A percentile compares a stretch with the other conserved stretches of the same genome.
These are phyloP conservation scores for Coemansia sp. DNA, from an alignment of 192 early-diverging fungal species.

Conservation along the genomic window DNA sequence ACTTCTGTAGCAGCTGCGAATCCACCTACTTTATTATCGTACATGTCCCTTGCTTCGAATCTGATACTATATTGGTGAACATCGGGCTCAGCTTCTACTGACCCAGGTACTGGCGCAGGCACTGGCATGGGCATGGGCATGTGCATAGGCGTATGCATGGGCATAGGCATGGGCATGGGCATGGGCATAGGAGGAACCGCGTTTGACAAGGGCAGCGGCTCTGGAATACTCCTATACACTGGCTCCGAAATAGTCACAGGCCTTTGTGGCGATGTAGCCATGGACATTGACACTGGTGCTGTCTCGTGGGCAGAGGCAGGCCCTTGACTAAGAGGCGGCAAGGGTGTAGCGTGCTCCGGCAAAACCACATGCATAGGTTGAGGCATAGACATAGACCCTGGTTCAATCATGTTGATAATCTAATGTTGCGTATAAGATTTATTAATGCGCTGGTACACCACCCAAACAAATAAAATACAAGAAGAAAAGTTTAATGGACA, in stretches of 20 bases:
- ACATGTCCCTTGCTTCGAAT: constrained; percentile 1
- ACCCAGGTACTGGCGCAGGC: no score
- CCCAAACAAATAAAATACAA: constrained; percentile 13
- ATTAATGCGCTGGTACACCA: not conserved
- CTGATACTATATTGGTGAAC: not conserved
- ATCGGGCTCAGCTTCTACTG: not conserved
- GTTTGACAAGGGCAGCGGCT: not conserved
- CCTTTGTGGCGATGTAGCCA: not conserved
- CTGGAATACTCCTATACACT: not conserved
- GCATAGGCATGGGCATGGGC: not conserved
- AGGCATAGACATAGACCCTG: constrained; percentile 7
- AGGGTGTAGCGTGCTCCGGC: not conserved
- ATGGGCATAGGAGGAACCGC: not conserved
- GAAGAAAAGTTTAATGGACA: not conserved
- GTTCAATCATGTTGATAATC: not conserved
- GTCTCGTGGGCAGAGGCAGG: not conserved
- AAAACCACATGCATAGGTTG: not conserved
- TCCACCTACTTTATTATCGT: not conserved
- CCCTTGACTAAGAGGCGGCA: not conserved
- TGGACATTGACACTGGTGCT: not conserved
- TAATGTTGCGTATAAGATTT: not conserved
- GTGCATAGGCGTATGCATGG: not conserved
- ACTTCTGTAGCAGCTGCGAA: not conserved
- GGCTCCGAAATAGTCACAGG: not conserved
- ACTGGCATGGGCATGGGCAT: not conserved